A percentile compares a stretch with the other conserved stretches of the same genome.
Conservation (phyloP, 345 rosid species). For the Anastatica hierochuntica region DNA sequence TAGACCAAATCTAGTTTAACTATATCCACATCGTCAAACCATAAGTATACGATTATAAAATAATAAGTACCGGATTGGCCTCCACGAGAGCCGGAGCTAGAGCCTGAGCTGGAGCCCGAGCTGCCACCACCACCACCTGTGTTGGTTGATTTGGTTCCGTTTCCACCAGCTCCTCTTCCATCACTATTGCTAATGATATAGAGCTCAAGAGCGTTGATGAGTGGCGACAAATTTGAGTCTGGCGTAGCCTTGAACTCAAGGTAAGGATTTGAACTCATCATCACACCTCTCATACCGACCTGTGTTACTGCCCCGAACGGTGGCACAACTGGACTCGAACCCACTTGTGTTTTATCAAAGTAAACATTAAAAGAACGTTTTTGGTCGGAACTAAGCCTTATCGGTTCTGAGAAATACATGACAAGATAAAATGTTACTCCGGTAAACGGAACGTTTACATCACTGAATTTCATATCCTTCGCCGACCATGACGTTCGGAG, state of each 20-base stretch:
- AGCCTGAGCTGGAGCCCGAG: not conserved
- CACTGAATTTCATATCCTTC: not conserved
- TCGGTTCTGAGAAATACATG: constrained; percentile 15
- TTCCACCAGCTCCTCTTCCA: too few species aligned
- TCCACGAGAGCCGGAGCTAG: not conserved
- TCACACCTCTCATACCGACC: not conserved
- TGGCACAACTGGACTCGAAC: not conserved
- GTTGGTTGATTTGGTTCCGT: not conserved
- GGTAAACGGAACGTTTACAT: not conserved
- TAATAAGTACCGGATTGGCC: too few species aligned
- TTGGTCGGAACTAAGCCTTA: constrained; percentile 7
- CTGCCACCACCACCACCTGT: constrained; percentile 1
- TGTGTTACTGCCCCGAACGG: constrained; percentile 7
- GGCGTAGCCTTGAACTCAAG: constrained; percentile 9
- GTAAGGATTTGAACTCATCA: not conserved
- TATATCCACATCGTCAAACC: too few species aligned
- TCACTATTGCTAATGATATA: constrained; percentile 11
- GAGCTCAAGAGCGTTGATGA: constrained; percentile 15
- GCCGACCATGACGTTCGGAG: not conserved
- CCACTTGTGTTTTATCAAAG: constrained; percentile 8
- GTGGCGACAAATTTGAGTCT: constrained; percentile 13
- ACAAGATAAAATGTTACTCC: constrained; percentile 15
- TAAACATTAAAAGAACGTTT: constrained; percentile 5
- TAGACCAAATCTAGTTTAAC: too few species aligned
- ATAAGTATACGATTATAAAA: too few species aligned